These are phyloP conservation scores for Euphorbia lathyris DNA, from an alignment of 345 rosid species.

Conservation along the genomic window DNA sequence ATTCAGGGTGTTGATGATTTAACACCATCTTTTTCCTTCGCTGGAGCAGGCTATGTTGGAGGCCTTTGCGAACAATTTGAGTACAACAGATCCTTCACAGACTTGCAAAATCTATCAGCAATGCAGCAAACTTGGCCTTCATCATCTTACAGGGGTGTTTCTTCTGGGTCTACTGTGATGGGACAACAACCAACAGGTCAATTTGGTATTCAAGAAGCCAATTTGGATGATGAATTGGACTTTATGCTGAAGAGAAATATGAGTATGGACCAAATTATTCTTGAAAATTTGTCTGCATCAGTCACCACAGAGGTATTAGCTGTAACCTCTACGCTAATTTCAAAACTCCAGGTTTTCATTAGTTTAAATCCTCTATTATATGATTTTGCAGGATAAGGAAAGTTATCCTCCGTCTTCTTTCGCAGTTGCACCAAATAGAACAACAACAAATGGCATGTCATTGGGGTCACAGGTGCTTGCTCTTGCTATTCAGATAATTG, in stretches of 20 bases:
- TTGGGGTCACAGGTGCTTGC: slow-evolving; percentile 29
- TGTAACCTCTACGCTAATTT: not conserved
- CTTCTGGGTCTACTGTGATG: slow-evolving; percentile 25
- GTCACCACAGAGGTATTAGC: slow-evolving; percentile 30
- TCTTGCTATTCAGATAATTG: not conserved
- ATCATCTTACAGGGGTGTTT: slow-evolving; percentile 23
- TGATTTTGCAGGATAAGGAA: slow-evolving; percentile 33
- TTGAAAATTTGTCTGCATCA: slow-evolving; percentile 31
- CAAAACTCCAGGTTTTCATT: not conserved
- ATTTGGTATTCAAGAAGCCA: slow-evolving; percentile 24
- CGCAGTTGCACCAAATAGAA: slow-evolving; percentile 13
- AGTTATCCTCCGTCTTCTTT: slow-evolving; percentile 21
- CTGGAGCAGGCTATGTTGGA: slow-evolving; percentile 12
- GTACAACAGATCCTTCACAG: slow-evolving; percentile 22
- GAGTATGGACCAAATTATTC: slow-evolving; percentile 29
- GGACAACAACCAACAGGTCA: slow-evolving; percentile 23
- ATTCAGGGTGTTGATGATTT: slow-evolving; percentile 22
- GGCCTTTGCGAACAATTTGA: slow-evolving; percentile 24
- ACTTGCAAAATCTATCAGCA: slow-evolving; percentile 31
- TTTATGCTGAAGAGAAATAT: slow-evolving; percentile 18
- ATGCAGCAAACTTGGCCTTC: slow-evolving; percentile 28
- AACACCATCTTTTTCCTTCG: slow-evolving; percentile 19
- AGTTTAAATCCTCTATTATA: not conserved
- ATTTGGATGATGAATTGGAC: slow-evolving; percentile 15
- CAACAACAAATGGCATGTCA: slow-evolving; percentile 14